These are phyloP conservation scores for Naganishia vishniacii DNA, from an alignment of 768 basidiomycete species.

Conservation along the genomic window DNA sequence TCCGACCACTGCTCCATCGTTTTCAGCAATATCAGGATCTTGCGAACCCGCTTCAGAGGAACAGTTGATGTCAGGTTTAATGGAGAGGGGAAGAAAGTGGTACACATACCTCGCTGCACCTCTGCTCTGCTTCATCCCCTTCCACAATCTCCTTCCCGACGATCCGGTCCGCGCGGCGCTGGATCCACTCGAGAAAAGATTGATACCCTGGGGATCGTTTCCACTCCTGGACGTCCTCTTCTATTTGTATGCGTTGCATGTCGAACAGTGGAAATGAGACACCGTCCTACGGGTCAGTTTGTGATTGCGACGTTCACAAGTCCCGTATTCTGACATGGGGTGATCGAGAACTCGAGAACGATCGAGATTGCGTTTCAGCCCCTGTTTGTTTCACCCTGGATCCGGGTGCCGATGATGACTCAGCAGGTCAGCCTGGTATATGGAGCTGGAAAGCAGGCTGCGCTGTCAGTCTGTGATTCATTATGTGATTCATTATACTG, in stretches of 20 bases:
- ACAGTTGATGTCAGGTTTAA: background rate
- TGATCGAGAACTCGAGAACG: too few relatives aligned
- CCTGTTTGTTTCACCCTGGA: too few relatives aligned
- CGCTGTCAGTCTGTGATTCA: too few relatives aligned
- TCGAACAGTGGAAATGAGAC: background rate
- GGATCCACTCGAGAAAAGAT: conserved; percentile 70
- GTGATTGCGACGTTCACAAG: too few relatives aligned
- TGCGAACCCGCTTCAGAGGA: conserved; percentile 47
- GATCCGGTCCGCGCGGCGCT: conserved; percentile 69
- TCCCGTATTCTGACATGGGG: too few relatives aligned
- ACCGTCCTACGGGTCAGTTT: too few relatives aligned
- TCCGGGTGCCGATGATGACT: too few relatives aligned
- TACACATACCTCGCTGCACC: conserved; percentile 47
- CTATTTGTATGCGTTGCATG: conserved; percentile 13
- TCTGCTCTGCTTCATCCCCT: conserved; percentile 36
- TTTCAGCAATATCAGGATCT: conserved; percentile 5
- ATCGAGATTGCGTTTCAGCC: too few relatives aligned
- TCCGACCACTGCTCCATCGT: conserved; percentile 23
- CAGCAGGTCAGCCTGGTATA: too few relatives aligned
- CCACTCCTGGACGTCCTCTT: conserved; percentile 64
- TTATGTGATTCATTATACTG: too few relatives aligned
- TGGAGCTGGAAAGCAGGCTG: too few relatives aligned
- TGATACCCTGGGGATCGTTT: conserved; percentile 63
- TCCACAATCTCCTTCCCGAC: conserved; percentile 59
- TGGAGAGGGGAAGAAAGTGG: background rate